A percentile compares a stretch with the other conserved stretches of the same genome.
phyloP scores from a whole-genome alignment of 441 rosid species.

The Gossypium laxum region DNA sequence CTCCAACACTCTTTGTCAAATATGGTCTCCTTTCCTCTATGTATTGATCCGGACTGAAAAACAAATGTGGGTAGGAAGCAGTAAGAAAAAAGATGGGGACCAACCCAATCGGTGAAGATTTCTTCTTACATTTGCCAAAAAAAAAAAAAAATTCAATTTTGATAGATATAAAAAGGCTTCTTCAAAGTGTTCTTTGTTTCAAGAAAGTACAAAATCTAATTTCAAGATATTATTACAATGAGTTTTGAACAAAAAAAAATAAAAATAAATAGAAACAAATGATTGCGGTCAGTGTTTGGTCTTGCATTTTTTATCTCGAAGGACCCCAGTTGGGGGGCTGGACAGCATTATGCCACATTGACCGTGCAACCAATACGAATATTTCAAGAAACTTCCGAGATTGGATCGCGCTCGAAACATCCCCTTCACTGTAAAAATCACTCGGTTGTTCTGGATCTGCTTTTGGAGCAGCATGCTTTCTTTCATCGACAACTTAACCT shows the following conservation, averaged over 20 bases:
- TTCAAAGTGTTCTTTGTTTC: not conserved
- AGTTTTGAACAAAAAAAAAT: not conserved
- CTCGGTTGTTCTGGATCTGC: slow-evolving; percentile 39
- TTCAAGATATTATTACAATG: not conserved
- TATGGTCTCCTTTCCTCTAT: too few relatives aligned
- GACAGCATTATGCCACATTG: slow-evolving; percentile 42
- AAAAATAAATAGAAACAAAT: not conserved
- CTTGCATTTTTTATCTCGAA: slow-evolving; percentile 43
- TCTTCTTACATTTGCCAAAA: slow-evolving; percentile 1
- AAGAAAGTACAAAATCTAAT: not conserved
- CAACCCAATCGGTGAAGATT: not conserved
- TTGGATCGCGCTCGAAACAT: slow-evolving; percentile 52
- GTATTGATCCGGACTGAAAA: too few relatives aligned
- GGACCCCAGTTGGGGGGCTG: slow-evolving; percentile 56
- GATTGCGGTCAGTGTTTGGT: slow-evolving; percentile 39
- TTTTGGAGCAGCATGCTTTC: slow-evolving; percentile 37
- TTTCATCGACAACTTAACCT: slow-evolving; percentile 42
- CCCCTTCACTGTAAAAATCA: slow-evolving; percentile 42
- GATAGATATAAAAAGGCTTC: not conserved
- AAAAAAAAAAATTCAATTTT: not conserved
- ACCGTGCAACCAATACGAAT: slow-evolving; percentile 56
- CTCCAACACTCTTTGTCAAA: too few relatives aligned
- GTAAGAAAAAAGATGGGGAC: too few relatives aligned
- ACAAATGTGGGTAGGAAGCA: too few relatives aligned
- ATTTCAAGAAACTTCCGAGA: slow-evolving; percentile 46